phyloP scores from a whole-genome alignment of 345 rosid genomes.

The Chamaenerion angustifolium region DNA sequence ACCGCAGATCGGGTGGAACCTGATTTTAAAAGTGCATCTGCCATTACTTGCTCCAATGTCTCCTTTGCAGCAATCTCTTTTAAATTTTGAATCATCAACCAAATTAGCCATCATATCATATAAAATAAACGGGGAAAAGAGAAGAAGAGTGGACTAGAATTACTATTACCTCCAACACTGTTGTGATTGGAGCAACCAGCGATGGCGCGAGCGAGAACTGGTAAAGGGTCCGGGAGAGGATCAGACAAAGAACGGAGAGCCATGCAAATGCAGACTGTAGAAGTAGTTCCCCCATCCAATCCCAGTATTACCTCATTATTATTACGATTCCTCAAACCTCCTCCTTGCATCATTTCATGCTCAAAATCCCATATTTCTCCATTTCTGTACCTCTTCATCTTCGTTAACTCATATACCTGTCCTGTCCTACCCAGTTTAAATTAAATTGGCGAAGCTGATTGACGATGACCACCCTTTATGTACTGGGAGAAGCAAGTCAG shows the following conservation, averaged over 20 bases:
- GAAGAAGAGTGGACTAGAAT: neutral
- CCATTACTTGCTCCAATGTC: constrained; percentile 73
- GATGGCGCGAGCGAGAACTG: constrained; percentile 40
- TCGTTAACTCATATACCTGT: too few species aligned
- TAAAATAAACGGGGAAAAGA: neutral
- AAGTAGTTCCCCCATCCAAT: constrained; percentile 63
- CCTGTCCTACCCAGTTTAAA: too few species aligned
- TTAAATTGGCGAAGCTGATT: neutral
- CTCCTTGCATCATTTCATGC: constrained; percentile 14
- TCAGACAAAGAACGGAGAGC: constrained; percentile 22
- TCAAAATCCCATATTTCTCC: constrained; percentile 63
- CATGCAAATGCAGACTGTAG: constrained; percentile 65
- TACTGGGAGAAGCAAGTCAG: neutral
- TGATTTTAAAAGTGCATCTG: constrained; percentile 58
- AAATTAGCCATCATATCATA: neutral
- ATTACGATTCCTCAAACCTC: neutral
- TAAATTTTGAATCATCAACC: constrained; percentile 7
- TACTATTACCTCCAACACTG: constrained; percentile 42
- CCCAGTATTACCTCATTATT: constrained; percentile 36
- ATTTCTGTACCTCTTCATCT: constrained; percentile 49
- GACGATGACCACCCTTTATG: neutral
- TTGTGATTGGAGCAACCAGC: constrained; percentile 70
- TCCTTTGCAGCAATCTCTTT: constrained; percentile 74
- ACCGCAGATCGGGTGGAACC: constrained; percentile 56
- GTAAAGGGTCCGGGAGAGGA: constrained; percentile 32